phyloP scores from a whole-genome alignment of 495 filamentous ascomycete species.

The Trichocladium uniseriatum region DNA sequence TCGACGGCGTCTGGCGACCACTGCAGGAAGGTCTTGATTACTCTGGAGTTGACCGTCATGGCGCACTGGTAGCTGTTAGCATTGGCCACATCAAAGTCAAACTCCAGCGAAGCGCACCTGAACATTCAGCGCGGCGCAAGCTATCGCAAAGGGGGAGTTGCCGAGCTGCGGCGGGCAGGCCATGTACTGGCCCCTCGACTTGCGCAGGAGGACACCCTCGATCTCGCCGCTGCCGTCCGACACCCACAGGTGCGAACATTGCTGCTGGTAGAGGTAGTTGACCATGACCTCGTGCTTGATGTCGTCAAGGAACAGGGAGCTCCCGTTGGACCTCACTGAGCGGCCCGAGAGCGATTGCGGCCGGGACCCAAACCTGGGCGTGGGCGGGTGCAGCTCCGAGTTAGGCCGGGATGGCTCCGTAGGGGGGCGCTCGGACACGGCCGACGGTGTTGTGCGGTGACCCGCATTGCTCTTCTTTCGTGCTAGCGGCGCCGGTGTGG shows the following conservation, averaged over 20 bases:
- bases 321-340: constrained; percentile 37
- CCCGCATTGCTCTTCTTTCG: background rate
- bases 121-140: constrained; percentile 58
- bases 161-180: constrained; percentile 55
- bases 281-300: constrained; percentile 81
- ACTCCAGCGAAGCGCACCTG: constrained; percentile 36
- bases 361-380: constrained; percentile 37
- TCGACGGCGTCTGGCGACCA: constrained; percentile 63
- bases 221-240: constrained; percentile 53
- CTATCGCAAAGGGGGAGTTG: constrained; percentile 48
- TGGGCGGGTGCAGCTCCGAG: constrained; percentile 41
- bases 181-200: constrained; percentile 56
- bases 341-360: constrained; percentile 42
- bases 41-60: constrained; percentile 71
- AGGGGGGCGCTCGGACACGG: constrained; percentile 19
- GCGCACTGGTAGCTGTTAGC: constrained; percentile 43
- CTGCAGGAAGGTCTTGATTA: constrained; percentile 64
- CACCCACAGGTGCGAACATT: constrained; percentile 62
- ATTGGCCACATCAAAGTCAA: background rate
- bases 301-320: constrained; percentile 56
- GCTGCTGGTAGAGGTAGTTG: constrained; percentile 71
- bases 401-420: constrained; percentile 9
- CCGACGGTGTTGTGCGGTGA: constrained; percentile 2
- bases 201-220: constrained; percentile 64
- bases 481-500: constrained; percentile 1